Evolutionary conservation across 2,329 filamentous ascomycete genomes (phyloP).

Genomic region (Teratosphaeria pseudoeucalypti): DNA sequence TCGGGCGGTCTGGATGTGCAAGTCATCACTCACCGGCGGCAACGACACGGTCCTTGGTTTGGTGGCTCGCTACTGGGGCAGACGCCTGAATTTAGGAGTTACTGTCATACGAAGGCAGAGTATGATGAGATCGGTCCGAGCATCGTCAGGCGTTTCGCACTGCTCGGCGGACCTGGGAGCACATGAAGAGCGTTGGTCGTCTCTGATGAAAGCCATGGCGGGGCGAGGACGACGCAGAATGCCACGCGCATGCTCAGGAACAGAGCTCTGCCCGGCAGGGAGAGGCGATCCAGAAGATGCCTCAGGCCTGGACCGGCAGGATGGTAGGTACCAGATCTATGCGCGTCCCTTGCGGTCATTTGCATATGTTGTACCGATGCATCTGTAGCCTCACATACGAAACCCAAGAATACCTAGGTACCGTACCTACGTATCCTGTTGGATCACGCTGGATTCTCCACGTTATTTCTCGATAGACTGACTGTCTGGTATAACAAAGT

Average conservation of each 20-base stretch:
- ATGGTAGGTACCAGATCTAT: not conserved
- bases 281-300: not conserved
- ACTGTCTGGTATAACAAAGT: no score
- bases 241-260: no score
- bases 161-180: conserved; percentile 83
- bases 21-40: conserved; percentile 93
- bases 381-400: no score
- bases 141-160: conserved; percentile 87
- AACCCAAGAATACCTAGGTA: no score
- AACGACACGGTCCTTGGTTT: conserved; percentile 97
- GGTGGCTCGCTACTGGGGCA: conserved; percentile 92
- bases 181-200: conserved; percentile 38
- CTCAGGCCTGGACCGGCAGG: not conserved
- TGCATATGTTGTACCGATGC: not conserved
- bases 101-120: conserved; percentile 73
- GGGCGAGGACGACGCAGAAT: not conserved
- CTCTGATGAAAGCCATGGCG: not conserved
- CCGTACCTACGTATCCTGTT: no score
- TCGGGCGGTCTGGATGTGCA: conserved; percentile 93
- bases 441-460: no score
- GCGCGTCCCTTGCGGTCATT: not conserved
- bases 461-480: no score
- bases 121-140: conserved; percentile 95
- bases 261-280: not conserved
- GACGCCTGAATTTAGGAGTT: conserved; percentile 95